Conservation (phyloP, 345 rosid genomes). For the Stellera chamaejasme region DNA sequence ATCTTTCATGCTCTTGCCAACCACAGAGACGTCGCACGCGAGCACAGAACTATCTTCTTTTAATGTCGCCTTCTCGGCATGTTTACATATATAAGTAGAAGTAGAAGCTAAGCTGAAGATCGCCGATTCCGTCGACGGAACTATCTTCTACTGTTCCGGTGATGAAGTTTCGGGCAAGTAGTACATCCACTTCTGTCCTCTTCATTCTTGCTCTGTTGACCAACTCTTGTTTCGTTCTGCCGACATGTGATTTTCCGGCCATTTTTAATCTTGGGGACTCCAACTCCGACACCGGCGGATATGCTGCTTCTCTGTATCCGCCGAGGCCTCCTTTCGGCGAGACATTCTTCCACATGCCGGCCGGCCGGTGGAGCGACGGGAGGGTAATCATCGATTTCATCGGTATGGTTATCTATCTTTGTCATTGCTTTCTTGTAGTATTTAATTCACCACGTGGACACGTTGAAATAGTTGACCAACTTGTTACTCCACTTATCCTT, state of each 20-base stretch:
- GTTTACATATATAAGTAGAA: no score
- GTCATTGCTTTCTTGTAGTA: background rate
- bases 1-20: no score
- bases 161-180: background rate
- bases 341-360: constrained; percentile 29
- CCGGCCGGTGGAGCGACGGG: constrained; percentile 39
- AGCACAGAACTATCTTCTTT: no score
- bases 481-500: no score
- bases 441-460: no score
- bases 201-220: background rate
- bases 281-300: constrained; percentile 46
- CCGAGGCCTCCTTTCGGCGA: constrained; percentile 29
- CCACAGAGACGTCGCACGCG: no score
- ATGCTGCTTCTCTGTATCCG: constrained; percentile 30
- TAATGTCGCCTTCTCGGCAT: no score
- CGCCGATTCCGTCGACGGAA: no score
- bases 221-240: background rate
- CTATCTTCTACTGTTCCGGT: constrained; percentile 3
- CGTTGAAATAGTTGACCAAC: no score
- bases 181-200: background rate
- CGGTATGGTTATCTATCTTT: constrained; percentile 14
- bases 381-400: constrained; percentile 48
- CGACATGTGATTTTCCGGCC: constrained; percentile 32
- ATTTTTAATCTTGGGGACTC: constrained; percentile 56
- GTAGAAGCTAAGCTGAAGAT: no score